Base-by-base conservation (phyloP, 345 rosid genomes). In the Eucalyptus polybractea region DNA sequence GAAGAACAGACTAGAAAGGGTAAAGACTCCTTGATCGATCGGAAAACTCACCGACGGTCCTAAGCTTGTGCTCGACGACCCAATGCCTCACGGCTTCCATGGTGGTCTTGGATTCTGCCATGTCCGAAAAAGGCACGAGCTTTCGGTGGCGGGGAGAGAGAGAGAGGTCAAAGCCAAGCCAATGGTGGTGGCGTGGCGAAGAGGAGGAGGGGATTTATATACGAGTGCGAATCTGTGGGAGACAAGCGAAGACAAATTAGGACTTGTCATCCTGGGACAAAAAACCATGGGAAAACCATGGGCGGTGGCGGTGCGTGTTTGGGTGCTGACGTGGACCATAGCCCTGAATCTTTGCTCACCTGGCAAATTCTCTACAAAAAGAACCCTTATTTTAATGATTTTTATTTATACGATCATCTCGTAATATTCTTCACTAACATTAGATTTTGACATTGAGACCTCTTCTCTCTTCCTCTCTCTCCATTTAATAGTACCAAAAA, bases 21-120 rank as follows among this genome's bases (percentile, higher is more conserved):
- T 50, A 50, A 50, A 50, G 53, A 19, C 53, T 50, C 53, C 53
- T 50, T 19, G 29, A 14, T 24, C 60, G 49, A 40, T 17, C 60
- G 47, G 83, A 37, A 19, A 19, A 76, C 54, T 94, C 94, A 98
- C 99, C 99, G 76, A 98, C 99, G 54, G 98, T 91, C 90, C 98
- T 91, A 85, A 98, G 99, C 95, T 98, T 98, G 95, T 98, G 96
- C 8, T 97, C 96, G 27, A 92, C 92, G 89, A 98, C 89, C 99
- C 99, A 98, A 92, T 93, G 94, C 91, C 98, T 94, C 4, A 90
- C 19, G 29, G 99, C 93, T 87, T 95, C 95, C 17, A 97, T 27
- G 72, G 92, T 86, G 44, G 91, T 93, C 93, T 94, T 95, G 12
- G 95, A 87, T 37, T 98, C 99, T 81, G 95, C 94, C 98, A 97